Base-by-base conservation (phyloP, 2,329 filamentous ascomycete genomes). In the Trichoderma sp. region DNA sequence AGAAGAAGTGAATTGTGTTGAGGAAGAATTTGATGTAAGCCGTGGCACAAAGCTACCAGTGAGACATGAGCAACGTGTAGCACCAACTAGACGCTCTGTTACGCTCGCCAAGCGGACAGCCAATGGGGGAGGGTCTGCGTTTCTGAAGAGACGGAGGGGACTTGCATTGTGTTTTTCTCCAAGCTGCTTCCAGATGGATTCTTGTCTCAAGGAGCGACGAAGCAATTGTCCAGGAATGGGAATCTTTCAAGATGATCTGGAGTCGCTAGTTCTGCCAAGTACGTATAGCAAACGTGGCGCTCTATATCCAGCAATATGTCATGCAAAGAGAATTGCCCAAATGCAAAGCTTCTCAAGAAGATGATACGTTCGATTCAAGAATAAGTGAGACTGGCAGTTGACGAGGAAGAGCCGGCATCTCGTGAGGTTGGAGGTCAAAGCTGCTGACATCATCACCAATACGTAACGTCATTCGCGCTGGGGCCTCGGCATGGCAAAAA, bases 361-460 rank as follows among this genome's bases (percentile, higher is more conserved):
- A 43, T 34, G 9, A 15, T 28, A 15, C 19, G 21, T 39, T 39
- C 7, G 7, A 24, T 14, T 12, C 17, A 9, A 28, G 48, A 43
- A 52, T 19, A 52, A 6, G 15, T 24, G 45, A n/a, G 24, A 17
- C 2, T n/a, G 59, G 26, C 17, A 34, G 34, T 34, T 7, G 12
- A 39, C 15, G 59, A 1, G 19, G 14, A 19, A 21, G 51, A 12
- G 26, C 12, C 26, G 26, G 26, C 7, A 39, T 54, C 59, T 30
- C 39, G 51, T 47, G 50, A 63, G 5, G 50, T 55, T 63, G 48
- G 24, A 44, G 44, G 24, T 52, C n/a, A 24, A 52, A 55, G 7
- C 59, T 63, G 59, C 50, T 63, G 61, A 63, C 61, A 57, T 64
- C 54, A 57, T 57, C 54, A 59, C 0, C 39, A 21, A 62, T 24